Percentiles rank a stretch among this genome's conserved stretches.
Conservation (phyloP, 2,329 filamentous ascomycete genomes). For the Endoconidiophora polonica region DNA sequence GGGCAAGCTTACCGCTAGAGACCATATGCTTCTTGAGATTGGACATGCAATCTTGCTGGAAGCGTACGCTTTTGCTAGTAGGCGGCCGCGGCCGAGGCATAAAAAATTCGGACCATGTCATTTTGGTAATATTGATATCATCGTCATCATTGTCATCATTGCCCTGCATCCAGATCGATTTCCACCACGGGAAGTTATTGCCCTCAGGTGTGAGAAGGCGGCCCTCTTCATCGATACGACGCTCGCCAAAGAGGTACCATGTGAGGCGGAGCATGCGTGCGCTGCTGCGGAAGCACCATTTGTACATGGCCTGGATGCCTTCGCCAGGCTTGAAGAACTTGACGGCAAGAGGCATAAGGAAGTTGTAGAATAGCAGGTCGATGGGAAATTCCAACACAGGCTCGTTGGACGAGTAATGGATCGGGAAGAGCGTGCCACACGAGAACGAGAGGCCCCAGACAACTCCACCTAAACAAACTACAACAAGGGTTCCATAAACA, state of each 20-base stretch:
- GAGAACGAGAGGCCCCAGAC: conserved; percentile 72
- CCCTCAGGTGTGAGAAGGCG: conserved; percentile 26
- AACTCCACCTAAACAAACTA: conserved; percentile 84
- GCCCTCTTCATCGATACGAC: conserved; percentile 68
- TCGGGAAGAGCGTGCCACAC: conserved; percentile 59
- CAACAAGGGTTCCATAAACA: conserved; percentile 84
- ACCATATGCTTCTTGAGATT: background rate
- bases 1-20: conserved; percentile 27
- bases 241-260: conserved; percentile 83
- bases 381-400: conserved; percentile 88
- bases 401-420: conserved; percentile 85
- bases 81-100: background rate
- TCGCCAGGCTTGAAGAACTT: conserved; percentile 74
- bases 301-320: conserved; percentile 68
- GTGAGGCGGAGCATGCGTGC: conserved; percentile 66
- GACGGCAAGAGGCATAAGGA: conserved; percentile 76
- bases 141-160: background rate
- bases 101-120: background rate
- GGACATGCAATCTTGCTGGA: background rate
- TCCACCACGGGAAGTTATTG: conserved; percentile 24
- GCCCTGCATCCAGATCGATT: conserved; percentile 27
- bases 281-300: conserved; percentile 90
- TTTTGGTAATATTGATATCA: background rate
- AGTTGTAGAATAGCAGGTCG: conserved; percentile 92
- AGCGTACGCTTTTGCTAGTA: background rate